phyloP scores from a whole-genome alignment of 23 red algal genomes.

The Agarophyton chilense region DNA sequence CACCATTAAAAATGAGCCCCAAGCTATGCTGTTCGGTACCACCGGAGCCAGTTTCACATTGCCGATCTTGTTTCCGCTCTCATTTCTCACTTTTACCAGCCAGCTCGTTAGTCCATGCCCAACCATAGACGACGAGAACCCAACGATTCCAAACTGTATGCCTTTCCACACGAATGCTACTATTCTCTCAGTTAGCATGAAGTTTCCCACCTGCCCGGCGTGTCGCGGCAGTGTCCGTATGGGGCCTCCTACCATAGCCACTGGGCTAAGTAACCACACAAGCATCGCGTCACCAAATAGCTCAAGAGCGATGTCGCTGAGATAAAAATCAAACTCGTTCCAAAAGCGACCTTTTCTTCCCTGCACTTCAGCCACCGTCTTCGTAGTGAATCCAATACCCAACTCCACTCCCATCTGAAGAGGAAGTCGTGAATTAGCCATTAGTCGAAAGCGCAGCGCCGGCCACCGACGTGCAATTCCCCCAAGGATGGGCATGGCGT shows the following conservation, averaged over 20 bases:
- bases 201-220: constrained; percentile 71
- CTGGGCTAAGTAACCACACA: constrained; percentile 96
- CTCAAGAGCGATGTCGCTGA: constrained; percentile 88
- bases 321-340: constrained; percentile 97
- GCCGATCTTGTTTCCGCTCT: constrained; percentile 4
- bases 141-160: constrained; percentile 87
- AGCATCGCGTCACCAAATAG: constrained; percentile 90
- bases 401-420: constrained; percentile 86
- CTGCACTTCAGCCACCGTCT: constrained; percentile 84
- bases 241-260: constrained; percentile 21
- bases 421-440: constrained; percentile 72
- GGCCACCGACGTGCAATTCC: constrained; percentile 57
- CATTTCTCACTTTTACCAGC: constrained; percentile 64
- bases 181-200: constrained; percentile 45
- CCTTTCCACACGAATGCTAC: constrained; percentile 71
- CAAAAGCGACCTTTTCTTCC: constrained; percentile 77
- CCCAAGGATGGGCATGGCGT: constrained; percentile 38
- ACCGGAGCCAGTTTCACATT: constrained; percentile 83
- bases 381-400: constrained; percentile 78
- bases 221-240: constrained; percentile 69
- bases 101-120: constrained; percentile 86
- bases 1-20: constrained; percentile 83
- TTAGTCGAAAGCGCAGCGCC: constrained; percentile 70
- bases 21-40: constrained; percentile 67
- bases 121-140: constrained; percentile 82